Conservation (phyloP, 352 stramenopile genomes). For the Phytophthora megakarya region DNA sequence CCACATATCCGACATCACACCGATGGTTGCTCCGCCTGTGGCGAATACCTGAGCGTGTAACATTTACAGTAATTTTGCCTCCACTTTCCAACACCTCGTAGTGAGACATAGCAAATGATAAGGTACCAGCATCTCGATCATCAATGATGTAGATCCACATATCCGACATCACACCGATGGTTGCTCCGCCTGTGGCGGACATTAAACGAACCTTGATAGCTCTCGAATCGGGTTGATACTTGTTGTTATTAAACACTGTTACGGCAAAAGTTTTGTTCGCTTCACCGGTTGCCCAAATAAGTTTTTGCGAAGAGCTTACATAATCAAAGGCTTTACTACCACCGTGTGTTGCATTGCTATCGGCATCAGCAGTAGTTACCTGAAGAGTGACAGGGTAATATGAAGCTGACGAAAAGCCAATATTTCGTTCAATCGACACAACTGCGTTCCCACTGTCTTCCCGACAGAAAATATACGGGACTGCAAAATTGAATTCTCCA, state of each 20-base stretch:
- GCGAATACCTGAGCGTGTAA: constrained; percentile 61
- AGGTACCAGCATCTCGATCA: constrained; percentile 70
- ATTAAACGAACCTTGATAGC: constrained; percentile 60
- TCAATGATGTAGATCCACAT: constrained; percentile 80
- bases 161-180: constrained; percentile 46
- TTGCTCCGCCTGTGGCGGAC: constrained; percentile 57
- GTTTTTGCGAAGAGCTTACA: constrained; percentile 44
- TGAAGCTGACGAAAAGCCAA: constrained; percentile 62
- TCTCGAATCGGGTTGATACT: constrained; percentile 52
- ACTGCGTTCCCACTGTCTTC: constrained; percentile 69
- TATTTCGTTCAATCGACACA: constrained; percentile 53
- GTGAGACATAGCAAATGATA: constrained; percentile 57
- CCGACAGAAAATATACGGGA: constrained; percentile 56
- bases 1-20: constrained; percentile 48
- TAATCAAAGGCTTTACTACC: constrained; percentile 74
- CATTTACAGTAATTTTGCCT: constrained; percentile 44
- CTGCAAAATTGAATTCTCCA: constrained; percentile 64
- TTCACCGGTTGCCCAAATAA: constrained; percentile 63
- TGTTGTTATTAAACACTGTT: constrained; percentile 76
- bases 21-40: constrained; percentile 60
- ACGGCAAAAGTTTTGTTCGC: constrained; percentile 59
- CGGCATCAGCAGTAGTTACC: constrained; percentile 49
- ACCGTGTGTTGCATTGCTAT: constrained; percentile 68
- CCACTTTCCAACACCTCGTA: constrained; percentile 73
- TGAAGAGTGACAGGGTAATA: constrained; percentile 59